Evolutionary conservation across 371 early-diverging fungal genomes (phyloP).

Genomic region (Apophysomyces sp.): DNA sequence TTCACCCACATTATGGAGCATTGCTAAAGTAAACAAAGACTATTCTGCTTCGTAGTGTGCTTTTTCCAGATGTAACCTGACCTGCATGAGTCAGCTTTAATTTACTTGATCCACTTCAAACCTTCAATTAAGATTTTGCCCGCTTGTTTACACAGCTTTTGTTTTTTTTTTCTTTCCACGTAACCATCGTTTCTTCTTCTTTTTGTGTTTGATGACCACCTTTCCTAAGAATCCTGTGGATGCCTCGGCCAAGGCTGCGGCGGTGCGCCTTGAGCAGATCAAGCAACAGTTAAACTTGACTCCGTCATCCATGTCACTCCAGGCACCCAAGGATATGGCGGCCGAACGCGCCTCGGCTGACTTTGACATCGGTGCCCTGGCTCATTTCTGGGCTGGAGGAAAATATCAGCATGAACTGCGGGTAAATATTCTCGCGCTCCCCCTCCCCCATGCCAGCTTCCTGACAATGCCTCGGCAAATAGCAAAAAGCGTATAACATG

Average conservation of each 20-base stretch:
- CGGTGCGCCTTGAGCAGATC: slow-evolving; percentile 24
- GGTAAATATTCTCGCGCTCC: slow-evolving; percentile 28
- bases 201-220: slow-evolving; percentile 5
- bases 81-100: background rate
- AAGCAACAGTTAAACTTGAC: slow-evolving; percentile 30
- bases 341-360: slow-evolving; percentile 52
- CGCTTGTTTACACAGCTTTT: background rate
- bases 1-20: no score
- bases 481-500: slow-evolving; percentile 47
- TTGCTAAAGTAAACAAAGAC: no score
- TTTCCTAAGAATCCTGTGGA: slow-evolving; percentile 5
- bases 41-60: no score
- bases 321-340: slow-evolving; percentile 43
- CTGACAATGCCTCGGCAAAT: background rate
- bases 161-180: background rate
- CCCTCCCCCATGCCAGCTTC: no score
- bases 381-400: slow-evolving; percentile 48
- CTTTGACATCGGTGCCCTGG: slow-evolving; percentile 53
- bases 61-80: no score
- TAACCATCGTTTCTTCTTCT: background rate
- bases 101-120: background rate
- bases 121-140: background rate
- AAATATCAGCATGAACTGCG: slow-evolving; percentile 34
- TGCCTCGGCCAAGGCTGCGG: slow-evolving; percentile 24
- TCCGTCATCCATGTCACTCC: slow-evolving; percentile 30